Conservation (phyloP, 441 rosid species). For the Erodium trifolium region DNA sequence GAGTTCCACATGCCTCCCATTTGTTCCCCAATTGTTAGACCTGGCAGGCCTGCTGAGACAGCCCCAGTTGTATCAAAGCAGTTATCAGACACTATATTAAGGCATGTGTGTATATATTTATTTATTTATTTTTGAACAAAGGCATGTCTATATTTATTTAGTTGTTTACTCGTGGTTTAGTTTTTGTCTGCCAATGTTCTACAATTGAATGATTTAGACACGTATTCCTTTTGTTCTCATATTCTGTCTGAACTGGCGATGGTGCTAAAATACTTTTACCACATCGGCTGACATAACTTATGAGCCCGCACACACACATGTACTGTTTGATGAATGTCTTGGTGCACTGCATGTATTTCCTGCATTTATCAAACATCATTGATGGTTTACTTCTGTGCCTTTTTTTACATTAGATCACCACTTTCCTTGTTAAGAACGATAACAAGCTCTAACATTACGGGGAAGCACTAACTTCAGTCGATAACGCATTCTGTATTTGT, state of each 20-base stretch:
- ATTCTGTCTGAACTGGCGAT: not conserved
- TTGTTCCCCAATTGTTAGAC: conserved; percentile 86
- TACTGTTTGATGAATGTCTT: too few relatives aligned
- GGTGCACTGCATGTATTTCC: not conserved
- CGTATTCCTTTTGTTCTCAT: not conserved
- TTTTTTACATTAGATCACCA: not conserved
- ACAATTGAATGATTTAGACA: not conserved
- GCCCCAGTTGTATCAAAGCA: conserved; percentile 78
- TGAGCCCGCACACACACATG: not conserved
- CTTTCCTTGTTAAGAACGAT: not conserved
- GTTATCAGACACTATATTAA: conserved; percentile 59
- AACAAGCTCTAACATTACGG: not conserved
- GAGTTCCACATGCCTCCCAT: conserved; percentile 94
- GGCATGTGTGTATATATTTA: conserved; percentile 29
- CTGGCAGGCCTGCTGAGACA: conserved; percentile 86
- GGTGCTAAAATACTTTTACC: not conserved
- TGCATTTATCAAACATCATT: not conserved
- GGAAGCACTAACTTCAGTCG: not conserved
- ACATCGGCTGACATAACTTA: not conserved
- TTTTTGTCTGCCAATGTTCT: not conserved
- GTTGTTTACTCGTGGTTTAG: conserved; percentile 2
- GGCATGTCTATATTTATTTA: conserved; percentile 30
- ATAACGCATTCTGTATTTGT: not conserved
- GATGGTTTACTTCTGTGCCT: not conserved
- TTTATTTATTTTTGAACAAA: too few relatives aligned